Evolutionary conservation across 179 eudicot genomes (phyloP).

Genomic region (Beta macrorhiza): DNA sequence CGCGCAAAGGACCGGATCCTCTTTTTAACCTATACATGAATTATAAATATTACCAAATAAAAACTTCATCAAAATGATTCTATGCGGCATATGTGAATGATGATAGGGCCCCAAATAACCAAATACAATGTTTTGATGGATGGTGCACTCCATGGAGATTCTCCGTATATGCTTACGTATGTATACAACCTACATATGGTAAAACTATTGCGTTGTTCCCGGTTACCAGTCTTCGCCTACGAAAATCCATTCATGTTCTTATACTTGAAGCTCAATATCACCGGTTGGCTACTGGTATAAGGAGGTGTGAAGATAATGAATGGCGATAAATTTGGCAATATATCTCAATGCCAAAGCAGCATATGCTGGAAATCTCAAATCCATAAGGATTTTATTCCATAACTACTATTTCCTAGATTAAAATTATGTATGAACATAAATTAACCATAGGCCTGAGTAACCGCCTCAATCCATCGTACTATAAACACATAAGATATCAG

Average conservation of each 20-base stretch:
- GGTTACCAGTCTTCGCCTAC: not conserved
- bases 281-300: not conserved
- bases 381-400: not conserved
- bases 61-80: conserved; percentile 8
- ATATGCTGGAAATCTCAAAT: conserved; percentile 5
- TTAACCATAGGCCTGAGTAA: not conserved
- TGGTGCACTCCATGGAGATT: conserved; percentile 6
- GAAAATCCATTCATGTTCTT: conserved; percentile 3
- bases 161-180: not conserved
- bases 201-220: not conserved
- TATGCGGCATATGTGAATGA: conserved; percentile 1
- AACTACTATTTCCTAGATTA: conserved; percentile 2
- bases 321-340: conserved; percentile 20
- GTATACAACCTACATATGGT: conserved; percentile 2
- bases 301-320: conserved; percentile 12
- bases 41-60: conserved; percentile 6
- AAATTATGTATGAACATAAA: conserved; percentile 6
- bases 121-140: conserved; percentile 17
- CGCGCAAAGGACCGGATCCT: conserved; percentile 2
- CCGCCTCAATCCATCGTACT: not conserved
- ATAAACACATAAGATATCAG: conserved; percentile 20
- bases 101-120: conserved; percentile 10
- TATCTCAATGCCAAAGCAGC: conserved; percentile 17
- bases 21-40: conserved; percentile 1
- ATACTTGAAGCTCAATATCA: not conserved